Base-by-base conservation (phyloP, 1,284 basidiomycete genomes). In the Anthracocystis panici-leucophaei region DNA sequence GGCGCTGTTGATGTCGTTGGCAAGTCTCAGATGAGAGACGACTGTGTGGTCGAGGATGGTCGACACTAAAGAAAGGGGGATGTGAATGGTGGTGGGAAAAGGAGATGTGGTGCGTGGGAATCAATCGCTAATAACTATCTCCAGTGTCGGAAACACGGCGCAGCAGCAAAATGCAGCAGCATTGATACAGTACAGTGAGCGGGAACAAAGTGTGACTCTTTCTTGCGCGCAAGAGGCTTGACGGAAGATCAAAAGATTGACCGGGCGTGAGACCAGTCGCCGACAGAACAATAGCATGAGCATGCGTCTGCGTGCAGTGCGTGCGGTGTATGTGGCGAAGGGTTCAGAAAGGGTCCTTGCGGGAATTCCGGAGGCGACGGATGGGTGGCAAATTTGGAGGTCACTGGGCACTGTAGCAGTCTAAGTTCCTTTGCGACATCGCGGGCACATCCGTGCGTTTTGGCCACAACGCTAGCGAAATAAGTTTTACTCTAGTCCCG, bases 1-100 rank as follows among this genome's bases (percentile, higher is more conserved):
- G 16, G 16, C n/a, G 48, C 16, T 29, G 27, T 16, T 11, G 31
- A 50, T 14, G 16, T 12, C 6, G 31, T 3, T 50, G 49, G 31
- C 18, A n/a, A 14, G 16, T 29, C 27, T 18, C 16, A 11, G 8
- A 21, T 8, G 31, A 38, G 14, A 16, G 23, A 25, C 21, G 21
- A 27, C 42, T 41, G 1, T 31, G 27, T 54, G 27, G 64, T 67
- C 68, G 58, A 71, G 68, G 58, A 38, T 61, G 38, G 68, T 71
- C 68, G 63, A 65, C 63, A 52, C 31, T 65, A n/a, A 7, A 5
- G 12, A 20, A 8, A 23, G 40, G 20, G 14, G 3, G 8, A 25
- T n/a, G 41, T 18, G 23, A 42, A 31, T 44, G 57, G n/a, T 61
- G 54, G 58, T 57, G 35, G 21, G n/a, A 31, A 21, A 20, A 46